These are phyloP conservation scores for Peziza echinospora DNA, from an alignment of 495 filamentous ascomycete genomes.

Conservation along the genomic window DNA sequence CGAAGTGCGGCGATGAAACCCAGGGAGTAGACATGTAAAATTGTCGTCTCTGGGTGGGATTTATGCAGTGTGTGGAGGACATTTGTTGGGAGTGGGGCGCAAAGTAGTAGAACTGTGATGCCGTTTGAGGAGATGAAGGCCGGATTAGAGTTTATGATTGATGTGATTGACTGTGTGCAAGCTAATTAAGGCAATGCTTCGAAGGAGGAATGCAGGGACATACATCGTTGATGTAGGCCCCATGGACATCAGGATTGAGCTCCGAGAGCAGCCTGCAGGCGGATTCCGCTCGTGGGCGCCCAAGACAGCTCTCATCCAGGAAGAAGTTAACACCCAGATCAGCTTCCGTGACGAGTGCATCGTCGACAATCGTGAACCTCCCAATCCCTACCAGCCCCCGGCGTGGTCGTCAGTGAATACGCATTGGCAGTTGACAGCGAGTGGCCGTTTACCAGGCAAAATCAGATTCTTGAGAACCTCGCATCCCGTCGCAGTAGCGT, in stretches of 20 bases:
- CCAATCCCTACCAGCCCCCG: constrained; percentile 42
- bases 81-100: constrained; percentile 12
- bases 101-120: constrained; percentile 15
- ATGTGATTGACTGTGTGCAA: neutral
- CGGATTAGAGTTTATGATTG: neutral
- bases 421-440: neutral
- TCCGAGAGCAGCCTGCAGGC: constrained; percentile 57
- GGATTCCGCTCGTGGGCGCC: constrained; percentile 58
- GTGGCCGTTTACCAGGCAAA: constrained; percentile 40
- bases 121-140: neutral
- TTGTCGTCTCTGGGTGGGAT: constrained; percentile 30
- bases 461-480: constrained; percentile 95
- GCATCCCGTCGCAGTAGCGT: constrained; percentile 63
- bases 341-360: constrained; percentile 47
- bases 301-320: constrained; percentile 54
- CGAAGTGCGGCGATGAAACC: constrained; percentile 67
- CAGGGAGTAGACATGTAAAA: constrained; percentile 63
- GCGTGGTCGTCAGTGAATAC: too few relatives aligned
- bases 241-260: constrained; percentile 87
- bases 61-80: constrained; percentile 7
- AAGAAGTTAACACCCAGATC: constrained; percentile 97
- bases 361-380: constrained; percentile 82
- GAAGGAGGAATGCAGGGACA: constrained; percentile 16
- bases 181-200: neutral
- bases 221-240: constrained; percentile 33